Evolutionary conservation across 495 filamentous ascomycete species (phyloP), one percentile per base, ranked within the genome.

Genomic region (Lichenothelia convexa): DNA sequence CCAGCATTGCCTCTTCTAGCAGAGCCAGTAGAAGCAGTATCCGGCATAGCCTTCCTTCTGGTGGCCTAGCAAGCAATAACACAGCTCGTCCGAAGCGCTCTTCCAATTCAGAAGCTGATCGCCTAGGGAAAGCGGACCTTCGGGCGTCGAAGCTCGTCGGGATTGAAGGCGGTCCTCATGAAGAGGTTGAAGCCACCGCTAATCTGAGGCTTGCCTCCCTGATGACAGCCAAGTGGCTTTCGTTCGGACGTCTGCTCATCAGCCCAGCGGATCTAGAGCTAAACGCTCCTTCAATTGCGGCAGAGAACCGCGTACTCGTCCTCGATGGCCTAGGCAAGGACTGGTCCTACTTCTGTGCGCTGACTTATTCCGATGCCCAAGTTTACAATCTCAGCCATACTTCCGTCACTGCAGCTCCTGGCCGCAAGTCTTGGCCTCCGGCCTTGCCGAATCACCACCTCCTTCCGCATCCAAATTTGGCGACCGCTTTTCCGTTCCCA

Each of bases 341-440:
- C 54, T 99, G 91, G 91, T 93, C 86, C 3, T 95, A 91, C 58
- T 97, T 93, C 54, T 86, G 80, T 34, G 83, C 89, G 11, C 67
- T 93, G 51, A 91, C 85, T 2, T 95, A 97, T 45, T 80, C 81
- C 1, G 67, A 67, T 20, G 80, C 81, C 0, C 78, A 75, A 15
- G 75, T 97, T 40, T 93, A 92, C 64, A 91, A 82, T 48, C 65
- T 87, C 21, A 78, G 71, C 9, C 68, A 70, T 5, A 66, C 62
- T 51, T 53, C 59, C 15, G 30, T 31, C 19, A 60, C 50, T 37
- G 53, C 54, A 15, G 50, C 54, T 17, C 46, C 55, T 13, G 50
- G 53, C 2, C 19, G 30, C 21, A 39, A 31, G 18, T 48, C 58
- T 32, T 60, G 66, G 22, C 63, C 32, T 43, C 6, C 48, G 67